These are phyloP conservation scores for Lepiota venenata DNA, from an alignment of 768 basidiomycete genomes.

Conservation along the genomic window DNA sequence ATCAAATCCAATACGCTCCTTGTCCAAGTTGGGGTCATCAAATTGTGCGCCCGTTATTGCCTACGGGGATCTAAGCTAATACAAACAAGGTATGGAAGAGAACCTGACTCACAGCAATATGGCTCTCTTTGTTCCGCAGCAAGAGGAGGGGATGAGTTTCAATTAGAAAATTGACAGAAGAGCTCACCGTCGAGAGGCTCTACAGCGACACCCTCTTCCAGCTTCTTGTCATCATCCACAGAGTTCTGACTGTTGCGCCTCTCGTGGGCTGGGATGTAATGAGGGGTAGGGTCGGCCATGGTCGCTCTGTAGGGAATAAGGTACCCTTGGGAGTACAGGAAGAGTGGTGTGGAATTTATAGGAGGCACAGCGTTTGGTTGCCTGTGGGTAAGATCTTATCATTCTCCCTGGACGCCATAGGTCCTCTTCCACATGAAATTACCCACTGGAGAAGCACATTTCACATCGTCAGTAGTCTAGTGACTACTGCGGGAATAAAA, in stretches of 20 bases:
- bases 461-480: not conserved
- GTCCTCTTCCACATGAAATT: not conserved
- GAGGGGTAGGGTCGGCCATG: slow-evolving; percentile 6
- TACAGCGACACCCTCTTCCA: slow-evolving; percentile 6
- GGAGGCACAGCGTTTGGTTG: not conserved
- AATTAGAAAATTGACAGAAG: not conserved
- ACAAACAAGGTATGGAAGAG: not conserved
- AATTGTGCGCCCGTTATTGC: slow-evolving; percentile 34
- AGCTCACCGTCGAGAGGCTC: slow-evolving; percentile 6
- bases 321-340: slow-evolving; percentile 1
- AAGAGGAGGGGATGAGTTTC: not conserved
- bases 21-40: slow-evolving; percentile 45
- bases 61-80: slow-evolving; percentile 13
- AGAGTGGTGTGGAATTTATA: slow-evolving; percentile 1
- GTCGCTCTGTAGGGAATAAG: not conserved
- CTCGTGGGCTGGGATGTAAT: slow-evolving; percentile 1
- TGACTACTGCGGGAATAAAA: not conserved
- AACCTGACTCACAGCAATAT: slow-evolving; percentile 25
- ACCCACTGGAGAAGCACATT: not conserved
- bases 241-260: not conserved
- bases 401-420: not conserved
- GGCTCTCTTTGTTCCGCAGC: slow-evolving; percentile 18
- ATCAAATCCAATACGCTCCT: slow-evolving; percentile 36
- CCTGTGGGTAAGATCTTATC: not conserved
- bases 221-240: not conserved